Evolutionary conservation across 1,284 basidiomycete genomes (phyloP).

Genomic region (Athelia sp.): DNA sequence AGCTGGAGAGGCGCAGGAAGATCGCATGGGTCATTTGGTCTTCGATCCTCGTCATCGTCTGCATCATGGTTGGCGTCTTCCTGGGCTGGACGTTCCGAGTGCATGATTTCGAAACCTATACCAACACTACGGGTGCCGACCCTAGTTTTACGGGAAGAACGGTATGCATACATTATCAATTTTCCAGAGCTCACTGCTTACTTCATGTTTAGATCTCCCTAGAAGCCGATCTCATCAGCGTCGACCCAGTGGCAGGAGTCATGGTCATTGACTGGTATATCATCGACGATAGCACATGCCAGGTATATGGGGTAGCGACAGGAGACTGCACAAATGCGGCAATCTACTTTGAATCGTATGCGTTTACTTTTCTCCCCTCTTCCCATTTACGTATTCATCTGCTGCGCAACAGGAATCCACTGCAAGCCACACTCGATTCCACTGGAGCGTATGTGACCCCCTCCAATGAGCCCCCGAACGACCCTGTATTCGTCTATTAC

Average conservation of each 20-base stretch:
- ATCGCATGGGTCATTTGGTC: no score
- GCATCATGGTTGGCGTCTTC: no score
- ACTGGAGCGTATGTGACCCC: background rate
- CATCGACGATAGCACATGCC: background rate
- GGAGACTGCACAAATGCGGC: background rate
- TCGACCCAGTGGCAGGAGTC: background rate
- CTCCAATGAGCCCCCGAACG: background rate
- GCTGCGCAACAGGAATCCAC: background rate
- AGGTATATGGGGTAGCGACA: background rate
- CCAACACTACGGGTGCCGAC: no score
- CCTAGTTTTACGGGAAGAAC: no score
- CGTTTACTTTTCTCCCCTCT: background rate
- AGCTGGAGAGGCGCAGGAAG: no score
- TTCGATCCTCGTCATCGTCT: no score
- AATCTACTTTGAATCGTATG: background rate
- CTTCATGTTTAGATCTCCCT: background rate
- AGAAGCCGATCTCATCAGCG: background rate
- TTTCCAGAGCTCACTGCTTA: no score
- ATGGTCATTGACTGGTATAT: background rate
- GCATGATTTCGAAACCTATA: no score
- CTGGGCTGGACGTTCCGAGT: no score
- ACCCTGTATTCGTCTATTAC: background rate
- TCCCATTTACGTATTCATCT: background rate
- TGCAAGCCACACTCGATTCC: background rate
- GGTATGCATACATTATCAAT: no score